A percentile compares a stretch with the other conserved stretches of the same genome.
Conservation (phyloP, 1,284 basidiomycete species). For the Apiotrichum domesticum region DNA sequence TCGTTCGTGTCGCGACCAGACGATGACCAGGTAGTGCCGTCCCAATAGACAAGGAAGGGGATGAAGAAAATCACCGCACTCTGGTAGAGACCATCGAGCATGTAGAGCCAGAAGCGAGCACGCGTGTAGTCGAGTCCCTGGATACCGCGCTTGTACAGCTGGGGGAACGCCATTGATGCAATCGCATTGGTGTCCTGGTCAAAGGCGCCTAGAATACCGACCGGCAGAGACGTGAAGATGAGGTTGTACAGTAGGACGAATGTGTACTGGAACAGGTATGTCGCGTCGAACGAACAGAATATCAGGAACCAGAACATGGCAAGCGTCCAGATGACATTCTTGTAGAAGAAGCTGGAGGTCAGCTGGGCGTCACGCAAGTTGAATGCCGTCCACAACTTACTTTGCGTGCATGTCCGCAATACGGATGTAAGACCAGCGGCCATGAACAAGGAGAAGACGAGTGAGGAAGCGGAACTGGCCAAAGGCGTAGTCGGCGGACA, state of each 20-base stretch:
- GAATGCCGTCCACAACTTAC: conserved; percentile 19
- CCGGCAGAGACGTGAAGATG: conserved; percentile 88
- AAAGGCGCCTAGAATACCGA: conserved; percentile 85
- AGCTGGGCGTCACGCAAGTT: not conserved
- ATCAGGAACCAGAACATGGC: conserved; percentile 92
- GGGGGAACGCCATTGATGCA: conserved; percentile 84
- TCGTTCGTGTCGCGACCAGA: conserved; percentile 70
- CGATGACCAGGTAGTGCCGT: conserved; percentile 58
- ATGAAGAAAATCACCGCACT: conserved; percentile 86
- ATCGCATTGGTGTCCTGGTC: conserved; percentile 92
- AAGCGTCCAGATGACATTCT: conserved; percentile 57
- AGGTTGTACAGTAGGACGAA: conserved; percentile 87
- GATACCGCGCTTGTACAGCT: conserved; percentile 89
- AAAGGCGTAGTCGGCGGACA: conserved; percentile 98
- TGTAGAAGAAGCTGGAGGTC: conserved; percentile 78
- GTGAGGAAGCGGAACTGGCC: conserved; percentile 94
- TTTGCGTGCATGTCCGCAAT: conserved; percentile 96
- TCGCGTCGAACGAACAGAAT: conserved; percentile 80
- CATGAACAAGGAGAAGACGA: conserved; percentile 86
- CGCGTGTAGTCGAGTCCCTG: conserved; percentile 88
- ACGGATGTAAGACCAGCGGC: conserved; percentile 92
- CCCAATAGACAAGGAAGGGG: conserved; percentile 70
- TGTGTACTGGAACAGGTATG: conserved; percentile 93
- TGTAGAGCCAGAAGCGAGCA: conserved; percentile 86
- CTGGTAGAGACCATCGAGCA: conserved; percentile 90